These are phyloP conservation scores for Aspergillus amoenus DNA, from an alignment of 2,329 filamentous ascomycete genomes.

Conservation along the genomic window DNA sequence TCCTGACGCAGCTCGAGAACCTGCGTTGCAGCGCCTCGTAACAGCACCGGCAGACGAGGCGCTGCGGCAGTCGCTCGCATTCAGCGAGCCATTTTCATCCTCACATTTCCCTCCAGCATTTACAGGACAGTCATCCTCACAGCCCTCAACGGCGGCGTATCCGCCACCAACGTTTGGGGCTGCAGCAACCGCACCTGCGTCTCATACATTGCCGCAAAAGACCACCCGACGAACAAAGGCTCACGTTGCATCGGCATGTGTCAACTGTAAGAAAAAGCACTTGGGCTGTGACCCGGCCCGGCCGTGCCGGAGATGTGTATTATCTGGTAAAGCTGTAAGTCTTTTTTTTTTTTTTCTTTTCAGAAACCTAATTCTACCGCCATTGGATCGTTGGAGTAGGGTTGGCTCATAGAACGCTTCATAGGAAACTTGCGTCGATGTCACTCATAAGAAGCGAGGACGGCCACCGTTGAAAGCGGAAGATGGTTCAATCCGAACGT, in stretches of 20 bases:
- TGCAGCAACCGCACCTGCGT: conserved; percentile 20
- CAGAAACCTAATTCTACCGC: neutral
- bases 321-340: conserved; percentile 48
- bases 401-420: neutral
- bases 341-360: too few relatives aligned
- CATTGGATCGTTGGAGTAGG: neutral
- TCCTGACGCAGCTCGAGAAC: conserved; percentile 17
- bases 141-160: conserved; percentile 25
- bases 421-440: conserved; percentile 45
- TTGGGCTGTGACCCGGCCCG: conserved; percentile 47
- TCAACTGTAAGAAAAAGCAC: conserved; percentile 51
- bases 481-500: conserved; percentile 36
- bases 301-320: conserved; percentile 47
- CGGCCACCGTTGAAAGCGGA: conserved; percentile 45
- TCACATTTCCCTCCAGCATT: conserved; percentile 21
- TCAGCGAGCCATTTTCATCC: conserved; percentile 21
- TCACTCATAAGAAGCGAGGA: conserved; percentile 49
- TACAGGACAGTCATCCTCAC: conserved; percentile 18
- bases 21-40: conserved; percentile 17
- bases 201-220: conserved; percentile 34
- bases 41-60: conserved; percentile 16
- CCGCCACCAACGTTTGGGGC: conserved; percentile 24
- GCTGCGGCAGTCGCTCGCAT: conserved; percentile 16
- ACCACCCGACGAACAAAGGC: conserved; percentile 47
- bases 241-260: conserved; percentile 49